phyloP scores from a whole-genome alignment of 768 basidiomycete species.

The Gloeopeniophorella convolvens region DNA sequence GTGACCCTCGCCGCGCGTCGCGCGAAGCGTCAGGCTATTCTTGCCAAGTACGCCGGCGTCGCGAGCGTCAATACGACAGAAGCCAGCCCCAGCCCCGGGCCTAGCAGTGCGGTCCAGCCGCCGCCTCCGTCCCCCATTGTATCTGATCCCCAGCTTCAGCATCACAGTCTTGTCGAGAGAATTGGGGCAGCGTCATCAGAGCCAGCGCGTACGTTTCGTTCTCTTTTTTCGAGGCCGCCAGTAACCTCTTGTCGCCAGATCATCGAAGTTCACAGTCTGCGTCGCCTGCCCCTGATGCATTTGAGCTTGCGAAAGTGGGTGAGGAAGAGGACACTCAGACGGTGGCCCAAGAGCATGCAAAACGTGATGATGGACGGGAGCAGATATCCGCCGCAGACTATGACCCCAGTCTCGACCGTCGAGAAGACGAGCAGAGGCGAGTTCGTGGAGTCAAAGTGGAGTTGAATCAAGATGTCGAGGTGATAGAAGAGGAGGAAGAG shows the following conservation, averaged over 20 bases:
- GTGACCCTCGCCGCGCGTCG: conserved; percentile 60
- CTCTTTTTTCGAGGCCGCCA: neutral
- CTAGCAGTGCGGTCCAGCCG: conserved; percentile 72
- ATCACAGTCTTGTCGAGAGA: conserved; percentile 38
- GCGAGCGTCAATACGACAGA: conserved; percentile 30
- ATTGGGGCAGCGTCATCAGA: conserved; percentile 1
- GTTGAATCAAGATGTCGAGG: conserved; percentile 38
- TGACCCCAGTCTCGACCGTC: conserved; percentile 75
- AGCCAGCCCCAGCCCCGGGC: conserved; percentile 49
- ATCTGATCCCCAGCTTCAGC: conserved; percentile 60
- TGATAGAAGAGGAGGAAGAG: conserved; percentile 49
- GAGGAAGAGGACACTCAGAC: conserved; percentile 44
- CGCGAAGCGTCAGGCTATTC: conserved; percentile 67
- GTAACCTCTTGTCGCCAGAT: neutral
- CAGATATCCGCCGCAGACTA: conserved; percentile 92
- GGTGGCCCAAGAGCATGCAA: conserved; percentile 39
- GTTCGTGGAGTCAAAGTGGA: conserved; percentile 40
- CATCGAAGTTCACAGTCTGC: conserved; percentile 46
- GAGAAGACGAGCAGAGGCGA: conserved; percentile 76
- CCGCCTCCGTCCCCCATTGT: conserved; percentile 49
- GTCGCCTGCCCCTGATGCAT: conserved; percentile 51
- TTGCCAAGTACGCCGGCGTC: conserved; percentile 63
- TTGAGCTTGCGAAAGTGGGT: conserved; percentile 63
- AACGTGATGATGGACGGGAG: conserved; percentile 41
- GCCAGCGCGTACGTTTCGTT: neutral